phyloP scores from a whole-genome alignment of 192 early-diverging fungal species.

The Geranomyces variabilis region DNA sequence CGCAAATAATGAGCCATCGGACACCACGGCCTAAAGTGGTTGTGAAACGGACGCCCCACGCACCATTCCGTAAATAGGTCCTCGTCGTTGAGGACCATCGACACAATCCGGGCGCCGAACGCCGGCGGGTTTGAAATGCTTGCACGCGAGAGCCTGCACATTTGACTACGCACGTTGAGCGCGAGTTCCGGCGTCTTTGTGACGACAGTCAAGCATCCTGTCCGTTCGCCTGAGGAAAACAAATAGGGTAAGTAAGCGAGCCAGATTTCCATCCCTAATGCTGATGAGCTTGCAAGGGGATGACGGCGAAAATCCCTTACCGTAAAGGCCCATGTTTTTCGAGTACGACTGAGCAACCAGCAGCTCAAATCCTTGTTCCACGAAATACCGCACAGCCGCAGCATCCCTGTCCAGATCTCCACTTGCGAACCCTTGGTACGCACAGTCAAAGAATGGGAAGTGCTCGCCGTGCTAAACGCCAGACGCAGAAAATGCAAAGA shows the following conservation, averaged over 20 bases:
- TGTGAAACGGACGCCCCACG: too few relatives aligned
- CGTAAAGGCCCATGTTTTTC: slow-evolving; percentile 99
- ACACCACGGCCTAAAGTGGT: too few relatives aligned
- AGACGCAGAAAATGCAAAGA: neutral
- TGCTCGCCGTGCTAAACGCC: slow-evolving; percentile 44
- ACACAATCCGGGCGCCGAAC: slow-evolving; percentile 88
- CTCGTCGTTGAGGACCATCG: slow-evolving; percentile 79
- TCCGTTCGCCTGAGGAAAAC: slow-evolving; percentile 69
- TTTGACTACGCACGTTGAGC: slow-evolving; percentile 73
- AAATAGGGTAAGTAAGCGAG: neutral
- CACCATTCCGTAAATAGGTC: slow-evolving; percentile 85
- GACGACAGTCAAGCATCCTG: slow-evolving; percentile 84
- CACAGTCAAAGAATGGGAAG: slow-evolving; percentile 97
- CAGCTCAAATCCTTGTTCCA: slow-evolving; percentile 86
- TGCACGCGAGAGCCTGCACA: slow-evolving; percentile 81
- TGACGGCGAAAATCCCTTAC: slow-evolving; percentile 38
- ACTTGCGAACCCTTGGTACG: slow-evolving; percentile 98
- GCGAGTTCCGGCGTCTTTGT: slow-evolving; percentile 54
- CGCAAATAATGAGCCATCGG: too few relatives aligned
- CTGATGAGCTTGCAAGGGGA: neutral
- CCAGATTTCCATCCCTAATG: neutral
- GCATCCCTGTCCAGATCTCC: slow-evolving; percentile 92
- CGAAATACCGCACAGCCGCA: slow-evolving; percentile 91
- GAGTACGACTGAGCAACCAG: slow-evolving; percentile 91
- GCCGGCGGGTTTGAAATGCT: slow-evolving; percentile 89